Evolutionary conservation across 768 basidiomycete genomes (phyloP), one percentile per base, ranked within the genome.

Genomic region (Filobasidium wieringae): DNA sequence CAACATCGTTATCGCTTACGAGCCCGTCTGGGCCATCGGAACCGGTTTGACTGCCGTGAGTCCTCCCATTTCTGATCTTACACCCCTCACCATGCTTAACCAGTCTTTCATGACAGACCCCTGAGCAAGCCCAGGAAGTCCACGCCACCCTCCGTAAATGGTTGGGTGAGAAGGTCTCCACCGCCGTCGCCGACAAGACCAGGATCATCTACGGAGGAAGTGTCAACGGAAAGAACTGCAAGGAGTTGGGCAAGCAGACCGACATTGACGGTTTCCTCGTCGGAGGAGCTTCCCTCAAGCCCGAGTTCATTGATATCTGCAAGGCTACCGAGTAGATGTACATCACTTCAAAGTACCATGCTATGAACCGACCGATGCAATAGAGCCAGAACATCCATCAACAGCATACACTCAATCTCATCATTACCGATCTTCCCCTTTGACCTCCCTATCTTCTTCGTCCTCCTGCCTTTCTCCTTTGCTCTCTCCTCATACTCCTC

Each of bases 181-280:
- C 78, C 31, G 75, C 77, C 19, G 86, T 88, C 29, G 88, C 89
- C 14, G 80, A 81, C 64, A 73, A 76, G 40, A 86, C 84, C 30
- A 81, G 92, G 62, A 84, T 99, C 72, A 88, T 97, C 74, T 99
- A 97, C 71, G 95, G 95, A 45, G 95, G 95, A 22, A 88, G 86
- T 62, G 95, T 99, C 60, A 87, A 80, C 50, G 88, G 84, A n/a
- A 79, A 78, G 61, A 99, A 96, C 77, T 85, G 82, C 78, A 80
- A 80, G 64, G 89, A 95, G 70, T 82, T 97, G 40, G 79, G 92
- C 29, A 73, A 72, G 7, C 84, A 86, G 67, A 77, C 77, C 11
- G 93, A 97, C 70, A 84, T 96, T 45, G 93, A 97, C 73, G 93
- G 93, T 8, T 96, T 97, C 85, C 84, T 97, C 64, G 93, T 97